These are phyloP conservation scores for Leavenworthia alabamica DNA, from an alignment of 345 rosid genomes.

Conservation along the genomic window DNA sequence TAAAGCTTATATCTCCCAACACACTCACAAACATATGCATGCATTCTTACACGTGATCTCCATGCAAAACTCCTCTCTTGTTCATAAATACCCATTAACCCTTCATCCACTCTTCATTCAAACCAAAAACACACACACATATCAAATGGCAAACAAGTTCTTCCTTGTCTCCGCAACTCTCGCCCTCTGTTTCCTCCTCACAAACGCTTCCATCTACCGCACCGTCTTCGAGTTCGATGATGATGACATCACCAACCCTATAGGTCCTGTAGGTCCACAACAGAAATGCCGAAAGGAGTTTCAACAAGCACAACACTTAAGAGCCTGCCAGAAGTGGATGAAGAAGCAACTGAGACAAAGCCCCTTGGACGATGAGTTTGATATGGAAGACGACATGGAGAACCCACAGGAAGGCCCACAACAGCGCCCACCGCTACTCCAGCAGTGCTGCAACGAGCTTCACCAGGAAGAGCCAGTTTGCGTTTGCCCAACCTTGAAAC, in stretches of 20 bases:
- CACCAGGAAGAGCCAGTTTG: conserved; percentile 4
- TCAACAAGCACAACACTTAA: no score
- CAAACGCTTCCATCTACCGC: conserved; percentile 36
- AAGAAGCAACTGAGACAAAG: no score
- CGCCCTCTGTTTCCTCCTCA: conserved; percentile 23
- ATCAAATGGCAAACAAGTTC: conserved; percentile 19
- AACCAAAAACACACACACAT: not conserved
- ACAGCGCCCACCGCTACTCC: no score
- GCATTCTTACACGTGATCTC: conserved; percentile 10
- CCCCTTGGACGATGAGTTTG: no score
- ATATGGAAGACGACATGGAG: no score
- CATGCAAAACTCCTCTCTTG: conserved; percentile 11
- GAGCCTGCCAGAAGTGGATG: no score
- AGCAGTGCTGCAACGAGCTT: no score
- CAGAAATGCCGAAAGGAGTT: conserved; percentile 12
- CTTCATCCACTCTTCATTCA: no score
- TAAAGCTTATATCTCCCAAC: not conserved
- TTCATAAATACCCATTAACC: not conserved
- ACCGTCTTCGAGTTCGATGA: conserved; percentile 25
- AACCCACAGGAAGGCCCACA: no score
- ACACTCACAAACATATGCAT: not conserved
- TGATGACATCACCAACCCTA: conserved; percentile 12
- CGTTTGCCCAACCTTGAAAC: conserved; percentile 23
- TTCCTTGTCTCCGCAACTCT: conserved; percentile 23
- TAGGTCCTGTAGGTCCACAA: not conserved